Base-by-base conservation (phyloP, 176 grass and related monocot genomes). In the Leersia perrieri region DNA sequence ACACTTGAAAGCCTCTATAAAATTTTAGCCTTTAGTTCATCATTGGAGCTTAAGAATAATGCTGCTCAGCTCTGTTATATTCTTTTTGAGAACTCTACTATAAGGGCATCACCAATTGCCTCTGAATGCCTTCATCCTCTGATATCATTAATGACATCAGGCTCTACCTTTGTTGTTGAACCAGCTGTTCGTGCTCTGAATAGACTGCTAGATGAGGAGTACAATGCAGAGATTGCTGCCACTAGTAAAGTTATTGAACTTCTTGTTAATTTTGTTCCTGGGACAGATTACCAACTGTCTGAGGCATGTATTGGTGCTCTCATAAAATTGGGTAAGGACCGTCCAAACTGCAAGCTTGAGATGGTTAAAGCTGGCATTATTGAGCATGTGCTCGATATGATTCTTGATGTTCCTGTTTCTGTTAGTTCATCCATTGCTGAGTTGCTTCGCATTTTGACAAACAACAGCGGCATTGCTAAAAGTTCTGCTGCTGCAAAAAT, bases 351-450 rank as follows among this genome's bases (percentile, higher is more conserved):
- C 70, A 98, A 98, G 64, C 80, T 98, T 72, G 92, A 98, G 72
- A 98, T 98, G 95, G 89, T 98, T 68, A 98, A 98, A 83, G 87
- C 90, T 93, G 92, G 92, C 63, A 81, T 98, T 73, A 93, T 98
- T 76, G 95, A 93, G 70, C 93, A 92, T 87, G 88, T 88, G 18
- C 95, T 95, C 72, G 83, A 91, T 81, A 93, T 98, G 92, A 90
- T 98, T 85, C 90, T 95, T 87, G 95, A 98, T 81, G 95, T 91
- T 70, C 92, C 95, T 82, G 81, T 87, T 76, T 66, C 88, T 72
- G 86, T 98, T 74, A 91, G 88, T 77, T 94, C 92, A 84, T 89
- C 93, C 64, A 91, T 93, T 63, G 88, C 91, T 11, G 95, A 98
- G 68, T 89, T 98, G 80, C 87, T 98, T 89, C 95, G 95, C 60